A percentile compares a stretch with the other conserved stretches of the same genome.
phyloP scores from a whole-genome alignment of 148 eudicot genomes.

The Camellia granthamiana region DNA sequence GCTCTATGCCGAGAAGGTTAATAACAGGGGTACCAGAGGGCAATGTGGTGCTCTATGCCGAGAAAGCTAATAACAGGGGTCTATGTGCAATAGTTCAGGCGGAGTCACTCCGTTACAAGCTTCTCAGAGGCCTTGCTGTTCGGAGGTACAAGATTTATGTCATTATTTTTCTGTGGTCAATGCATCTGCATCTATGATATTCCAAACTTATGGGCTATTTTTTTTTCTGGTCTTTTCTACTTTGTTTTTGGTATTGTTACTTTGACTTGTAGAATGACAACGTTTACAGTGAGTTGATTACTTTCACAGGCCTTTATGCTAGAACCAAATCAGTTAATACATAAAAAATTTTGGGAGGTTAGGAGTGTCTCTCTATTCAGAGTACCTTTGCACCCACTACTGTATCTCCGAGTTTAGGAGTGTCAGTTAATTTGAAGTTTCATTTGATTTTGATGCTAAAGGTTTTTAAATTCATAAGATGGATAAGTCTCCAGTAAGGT shows the following conservation, averaged over 20 bases:
- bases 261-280: no score
- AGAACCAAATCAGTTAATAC: no score
- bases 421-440: no score
- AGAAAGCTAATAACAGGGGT: constrained; percentile 54
- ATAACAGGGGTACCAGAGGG: no score
- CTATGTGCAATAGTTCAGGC: constrained; percentile 64
- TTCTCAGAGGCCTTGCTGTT: constrained; percentile 59
- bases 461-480: no score
- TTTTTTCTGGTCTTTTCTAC: background rate
- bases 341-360: no score
- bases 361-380: no score
- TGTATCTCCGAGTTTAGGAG: no score
- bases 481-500: no score
- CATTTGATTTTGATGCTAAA: no score
- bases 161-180: background rate
- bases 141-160: constrained; percentile 34
- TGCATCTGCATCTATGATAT: background rate
- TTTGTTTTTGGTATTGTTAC: background rate
- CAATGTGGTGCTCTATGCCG: constrained; percentile 58
- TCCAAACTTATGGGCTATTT: background rate
- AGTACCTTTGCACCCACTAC: no score
- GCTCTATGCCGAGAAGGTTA: no score
- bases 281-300: constrained; percentile 17
- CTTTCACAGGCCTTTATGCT: background rate
- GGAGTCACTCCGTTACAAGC: constrained; percentile 62